Percentiles rank a stretch among this genome's conserved stretches.
Evolutionary conservation across 139 green algal species (phyloP).

Genomic region (Picochlorum sp.): DNA sequence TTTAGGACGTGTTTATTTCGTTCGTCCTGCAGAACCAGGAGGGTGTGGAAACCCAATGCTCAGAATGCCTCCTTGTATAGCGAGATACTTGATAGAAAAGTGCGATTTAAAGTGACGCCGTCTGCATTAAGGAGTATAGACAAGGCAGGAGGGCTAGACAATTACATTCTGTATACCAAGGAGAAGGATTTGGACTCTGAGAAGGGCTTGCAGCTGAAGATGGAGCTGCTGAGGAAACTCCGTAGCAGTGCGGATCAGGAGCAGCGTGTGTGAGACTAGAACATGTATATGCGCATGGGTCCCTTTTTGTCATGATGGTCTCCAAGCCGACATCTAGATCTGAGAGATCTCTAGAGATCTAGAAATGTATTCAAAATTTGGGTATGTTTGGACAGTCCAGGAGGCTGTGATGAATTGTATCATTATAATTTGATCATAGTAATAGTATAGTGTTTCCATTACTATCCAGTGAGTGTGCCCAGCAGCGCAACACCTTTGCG

Average conservation of each 20-base stretch:
- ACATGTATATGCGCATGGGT: too few relatives aligned
- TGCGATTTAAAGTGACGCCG: constrained; percentile 65
- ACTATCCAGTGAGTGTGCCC: too few relatives aligned
- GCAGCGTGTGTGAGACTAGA: not conserved
- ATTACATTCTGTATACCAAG: constrained; percentile 66
- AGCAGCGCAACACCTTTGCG: too few relatives aligned
- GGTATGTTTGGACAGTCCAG: too few relatives aligned
- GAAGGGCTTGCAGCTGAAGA: constrained; percentile 25
- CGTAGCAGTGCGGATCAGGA: not conserved
- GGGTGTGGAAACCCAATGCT: constrained; percentile 70
- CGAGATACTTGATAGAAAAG: constrained; percentile 43
- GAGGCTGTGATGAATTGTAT: too few relatives aligned
- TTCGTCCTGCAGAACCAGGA: constrained; percentile 44
- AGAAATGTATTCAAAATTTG: too few relatives aligned
- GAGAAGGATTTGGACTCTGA: constrained; percentile 60
- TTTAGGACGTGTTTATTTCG: not conserved
- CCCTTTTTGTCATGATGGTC: too few relatives aligned
- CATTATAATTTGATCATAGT: too few relatives aligned
- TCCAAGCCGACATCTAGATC: too few relatives aligned
- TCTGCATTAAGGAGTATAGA: constrained; percentile 74
- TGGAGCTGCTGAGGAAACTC: constrained; percentile 25
- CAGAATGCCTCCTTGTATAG: constrained; percentile 66
- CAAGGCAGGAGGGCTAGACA: constrained; percentile 71
- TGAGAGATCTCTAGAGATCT: too few relatives aligned
- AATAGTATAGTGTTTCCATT: too few relatives aligned